phyloP scores from a whole-genome alignment of 768 basidiomycete genomes.

The Rhodotorula paludigena region DNA sequence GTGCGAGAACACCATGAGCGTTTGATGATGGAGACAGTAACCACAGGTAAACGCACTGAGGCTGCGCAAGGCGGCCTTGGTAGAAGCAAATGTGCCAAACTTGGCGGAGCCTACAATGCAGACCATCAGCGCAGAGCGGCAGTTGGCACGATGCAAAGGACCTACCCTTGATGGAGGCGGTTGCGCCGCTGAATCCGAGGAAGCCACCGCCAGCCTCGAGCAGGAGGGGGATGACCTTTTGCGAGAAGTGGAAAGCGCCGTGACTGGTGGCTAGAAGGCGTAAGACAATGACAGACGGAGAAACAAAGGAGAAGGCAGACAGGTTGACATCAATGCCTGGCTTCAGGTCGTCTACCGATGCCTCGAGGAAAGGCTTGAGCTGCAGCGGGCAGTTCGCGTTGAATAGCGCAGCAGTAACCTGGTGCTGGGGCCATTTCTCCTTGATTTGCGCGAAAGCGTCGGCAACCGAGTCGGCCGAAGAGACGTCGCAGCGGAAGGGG shows the following conservation, averaged over 20 bases:
- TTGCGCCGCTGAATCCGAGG: slow-evolving; percentile 43
- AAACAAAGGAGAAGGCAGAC: neutral
- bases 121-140: neutral
- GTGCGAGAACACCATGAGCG: neutral
- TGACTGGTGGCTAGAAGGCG: neutral
- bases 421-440: slow-evolving; percentile 20
- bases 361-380: slow-evolving; percentile 42
- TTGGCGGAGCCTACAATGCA: slow-evolving; percentile 29
- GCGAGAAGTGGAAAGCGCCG: slow-evolving; percentile 40
- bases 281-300: neutral
- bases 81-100: slow-evolving; percentile 40
- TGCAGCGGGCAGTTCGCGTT: slow-evolving; percentile 39
- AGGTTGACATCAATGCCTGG: slow-evolving; percentile 32
- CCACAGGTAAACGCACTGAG: neutral
- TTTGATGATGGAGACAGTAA: too few species aligned
- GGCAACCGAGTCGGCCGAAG: slow-evolving; percentile 15
- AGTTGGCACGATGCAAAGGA: too few species aligned
- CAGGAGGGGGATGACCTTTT: slow-evolving; percentile 20
- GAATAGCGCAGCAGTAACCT: slow-evolving; percentile 34
- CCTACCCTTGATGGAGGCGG: slow-evolving; percentile 36
- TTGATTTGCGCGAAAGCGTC: slow-evolving; percentile 35
- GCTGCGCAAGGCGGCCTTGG: slow-evolving; percentile 39
- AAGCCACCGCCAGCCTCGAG: slow-evolving; percentile 26
- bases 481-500: slow-evolving; percentile 39
- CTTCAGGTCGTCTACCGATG: slow-evolving; percentile 7